Evolutionary conservation across 2,329 filamentous ascomycete genomes (phyloP), one percentile per base, ranked within the genome.

Genomic region (Phialophora chinensis): DNA sequence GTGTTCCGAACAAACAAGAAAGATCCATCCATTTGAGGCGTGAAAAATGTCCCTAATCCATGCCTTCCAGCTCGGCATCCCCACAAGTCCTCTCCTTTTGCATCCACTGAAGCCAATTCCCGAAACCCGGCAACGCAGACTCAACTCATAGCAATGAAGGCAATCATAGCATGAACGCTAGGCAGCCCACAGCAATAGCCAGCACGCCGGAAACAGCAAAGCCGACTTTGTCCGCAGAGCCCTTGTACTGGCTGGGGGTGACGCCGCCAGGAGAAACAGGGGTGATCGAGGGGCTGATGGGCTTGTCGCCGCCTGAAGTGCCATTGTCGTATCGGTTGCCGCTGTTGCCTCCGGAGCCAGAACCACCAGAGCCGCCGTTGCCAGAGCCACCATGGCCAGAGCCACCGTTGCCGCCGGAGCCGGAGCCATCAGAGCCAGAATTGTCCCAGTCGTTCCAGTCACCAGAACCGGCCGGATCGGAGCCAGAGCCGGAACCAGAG

Each of bases 101-200:
- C 12, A 55, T 8, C 14, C 53, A n/a, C 17, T 12, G 5, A 20
- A 14, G 17, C n/a, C 17, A 20, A 31, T 31, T 20, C 53, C 25
- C 53, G 23, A 17, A 31, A 33, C 29, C 17, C 1, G 3, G 11
- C 5, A 14, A 35, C 12, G n/a, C 17, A 20, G 25, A 29, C 25
- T 55, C 53, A 55, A 55, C 29, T 55, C 53, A 55, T 10, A 5
- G 27, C 23, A 35, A 33, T 7, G 17, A 17, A 55, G 17, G 7
- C 4, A 20, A 55, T 66, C 57, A 70, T 57, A 70, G 49, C 57
- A 65, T 66, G 56, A 66, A 70, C 8, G 66, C 63, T 31, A 66
- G n/a, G 31, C 66, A 68, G 38, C 62, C 66, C 23, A 67, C 60
- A 56, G 62, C 60, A 27, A 62, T 49, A 59, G 57, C 69, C 31